Percentiles rank a stretch among this genome's conserved stretches.
These are phyloP conservation scores for Neolentinus lepideus DNA, from an alignment of 1,284 basidiomycete genomes.

Conservation along the genomic window DNA sequence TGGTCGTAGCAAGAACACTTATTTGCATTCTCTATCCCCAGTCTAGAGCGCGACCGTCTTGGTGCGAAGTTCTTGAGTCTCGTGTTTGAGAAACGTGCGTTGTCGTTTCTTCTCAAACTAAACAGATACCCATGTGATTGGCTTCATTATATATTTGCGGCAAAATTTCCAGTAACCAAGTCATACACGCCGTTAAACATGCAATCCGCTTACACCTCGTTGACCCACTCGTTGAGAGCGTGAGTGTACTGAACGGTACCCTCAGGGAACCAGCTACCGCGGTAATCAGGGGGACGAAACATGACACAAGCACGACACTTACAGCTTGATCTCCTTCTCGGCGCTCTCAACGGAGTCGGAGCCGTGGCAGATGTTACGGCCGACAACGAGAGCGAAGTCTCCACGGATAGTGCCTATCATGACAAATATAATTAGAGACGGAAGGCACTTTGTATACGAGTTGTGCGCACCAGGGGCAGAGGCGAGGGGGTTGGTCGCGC, in stretches of 20 bases:
- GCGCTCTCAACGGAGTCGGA: constrained; percentile 89
- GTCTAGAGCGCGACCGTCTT: too few species aligned
- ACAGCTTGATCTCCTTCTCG: constrained; percentile 89
- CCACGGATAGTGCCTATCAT: constrained; percentile 80
- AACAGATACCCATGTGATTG: background rate
- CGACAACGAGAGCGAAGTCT: constrained; percentile 89
- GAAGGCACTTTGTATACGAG: constrained; percentile 6
- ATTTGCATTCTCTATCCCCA: too few species aligned
- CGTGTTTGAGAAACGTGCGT: too few species aligned
- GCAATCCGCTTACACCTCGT: background rate
- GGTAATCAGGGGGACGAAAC: constrained; percentile 13
- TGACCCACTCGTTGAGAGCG: constrained; percentile 54
- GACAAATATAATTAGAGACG: background rate
- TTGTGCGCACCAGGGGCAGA: constrained; percentile 68
- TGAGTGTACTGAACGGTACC: constrained; percentile 73
- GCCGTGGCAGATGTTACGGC: constrained; percentile 92
- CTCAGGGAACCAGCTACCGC: constrained; percentile 77
- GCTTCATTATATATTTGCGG: background rate
- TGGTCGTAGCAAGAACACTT: too few species aligned
- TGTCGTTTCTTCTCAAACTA: too few species aligned
- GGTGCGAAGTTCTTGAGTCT: too few species aligned
- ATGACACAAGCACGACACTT: constrained; percentile 24
- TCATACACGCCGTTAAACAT: background rate
- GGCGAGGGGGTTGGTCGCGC: constrained; percentile 93
- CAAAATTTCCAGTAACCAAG: background rate